phyloP scores from a whole-genome alignment of 192 early-diverging fungal genomes.

The Gigaspora rosea region DNA sequence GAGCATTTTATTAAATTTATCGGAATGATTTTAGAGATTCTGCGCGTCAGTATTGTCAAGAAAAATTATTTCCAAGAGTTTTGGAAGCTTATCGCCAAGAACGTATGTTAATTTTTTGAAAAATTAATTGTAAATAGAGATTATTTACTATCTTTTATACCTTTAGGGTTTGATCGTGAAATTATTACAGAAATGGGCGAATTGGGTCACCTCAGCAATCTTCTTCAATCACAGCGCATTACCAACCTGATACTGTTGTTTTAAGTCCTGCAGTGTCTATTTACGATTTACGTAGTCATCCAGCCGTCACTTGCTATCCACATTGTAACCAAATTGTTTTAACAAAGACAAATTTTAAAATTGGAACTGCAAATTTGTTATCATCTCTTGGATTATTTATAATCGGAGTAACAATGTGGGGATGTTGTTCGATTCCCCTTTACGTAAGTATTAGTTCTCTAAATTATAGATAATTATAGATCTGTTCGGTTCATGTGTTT shows the following conservation, averaged over 20 bases:
- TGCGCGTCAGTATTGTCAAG: slow-evolving; percentile 85
- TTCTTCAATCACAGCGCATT: background rate
- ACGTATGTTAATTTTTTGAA: slow-evolving; percentile 49
- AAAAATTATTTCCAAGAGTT: slow-evolving; percentile 83
- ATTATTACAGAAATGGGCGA: slow-evolving; percentile 95
- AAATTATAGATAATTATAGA: background rate
- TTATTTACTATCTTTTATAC: background rate
- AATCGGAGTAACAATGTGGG: background rate
- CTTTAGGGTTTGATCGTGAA: slow-evolving; percentile 78
- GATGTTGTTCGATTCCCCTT: slow-evolving; percentile 27
- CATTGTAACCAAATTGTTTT: slow-evolving; percentile 13
- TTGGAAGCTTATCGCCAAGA: slow-evolving; percentile 85
- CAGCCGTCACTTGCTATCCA: slow-evolving; percentile 4
- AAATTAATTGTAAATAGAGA: background rate
- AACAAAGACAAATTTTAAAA: background rate
- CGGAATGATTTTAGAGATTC: slow-evolving; percentile 69
- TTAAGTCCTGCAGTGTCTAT: background rate
- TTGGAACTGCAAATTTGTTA: slow-evolving; percentile 1
- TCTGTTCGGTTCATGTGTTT: background rate
- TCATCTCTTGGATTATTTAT: background rate
- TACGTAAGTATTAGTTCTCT: slow-evolving; percentile 22
- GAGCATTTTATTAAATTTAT: background rate
- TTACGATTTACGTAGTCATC: background rate
- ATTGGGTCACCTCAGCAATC: slow-evolving; percentile 54
- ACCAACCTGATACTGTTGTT: slow-evolving; percentile 8